Percentiles rank a stretch among this genome's conserved stretches.
phyloP scores from a whole-genome alignment of 495 filamentous ascomycete genomes.

The Acidiella bohemica region DNA sequence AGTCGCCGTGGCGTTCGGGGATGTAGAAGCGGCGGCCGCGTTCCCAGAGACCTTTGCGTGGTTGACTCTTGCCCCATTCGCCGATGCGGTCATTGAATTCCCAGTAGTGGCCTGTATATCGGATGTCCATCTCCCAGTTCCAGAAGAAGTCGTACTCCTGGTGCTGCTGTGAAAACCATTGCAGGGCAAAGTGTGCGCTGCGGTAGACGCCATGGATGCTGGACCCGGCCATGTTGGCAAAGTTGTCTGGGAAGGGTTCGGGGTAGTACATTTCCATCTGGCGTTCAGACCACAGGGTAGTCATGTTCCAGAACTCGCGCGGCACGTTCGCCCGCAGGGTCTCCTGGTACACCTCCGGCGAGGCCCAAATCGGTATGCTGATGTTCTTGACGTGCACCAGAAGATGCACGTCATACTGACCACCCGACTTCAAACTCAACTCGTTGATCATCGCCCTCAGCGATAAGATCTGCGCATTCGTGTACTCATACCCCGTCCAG shows the following conservation, averaged over 20 bases:
- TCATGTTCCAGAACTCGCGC: conserved; percentile 41
- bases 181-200: conserved; percentile 34
- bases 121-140: conserved; percentile 50
- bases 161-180: conserved; percentile 44
- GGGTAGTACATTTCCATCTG: conserved; percentile 35
- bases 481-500: conserved; percentile 30
- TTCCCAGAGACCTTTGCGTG: conserved; percentile 40
- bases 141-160: conserved; percentile 48
- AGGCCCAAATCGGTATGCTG: conserved; percentile 39
- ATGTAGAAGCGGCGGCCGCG: conserved; percentile 36
- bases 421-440: conserved; percentile 39
- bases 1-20: conserved; percentile 33
- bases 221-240: conserved; percentile 26
- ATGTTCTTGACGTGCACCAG: conserved; percentile 46
- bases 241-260: conserved; percentile 30
- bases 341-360: conserved; percentile 35
- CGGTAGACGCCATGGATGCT: conserved; percentile 30
- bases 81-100: conserved; percentile 36
- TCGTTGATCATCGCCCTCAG: conserved; percentile 45
- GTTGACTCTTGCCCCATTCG: conserved; percentile 40
- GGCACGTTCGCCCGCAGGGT: conserved; percentile 40
- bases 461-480: conserved; percentile 28
- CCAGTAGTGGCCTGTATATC: conserved; percentile 44
- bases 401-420: conserved; percentile 46
- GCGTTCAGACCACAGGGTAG: conserved; percentile 42